Base-by-base conservation (phyloP, 2,329 filamentous ascomycete genomes). In the Daldinia sp. region DNA sequence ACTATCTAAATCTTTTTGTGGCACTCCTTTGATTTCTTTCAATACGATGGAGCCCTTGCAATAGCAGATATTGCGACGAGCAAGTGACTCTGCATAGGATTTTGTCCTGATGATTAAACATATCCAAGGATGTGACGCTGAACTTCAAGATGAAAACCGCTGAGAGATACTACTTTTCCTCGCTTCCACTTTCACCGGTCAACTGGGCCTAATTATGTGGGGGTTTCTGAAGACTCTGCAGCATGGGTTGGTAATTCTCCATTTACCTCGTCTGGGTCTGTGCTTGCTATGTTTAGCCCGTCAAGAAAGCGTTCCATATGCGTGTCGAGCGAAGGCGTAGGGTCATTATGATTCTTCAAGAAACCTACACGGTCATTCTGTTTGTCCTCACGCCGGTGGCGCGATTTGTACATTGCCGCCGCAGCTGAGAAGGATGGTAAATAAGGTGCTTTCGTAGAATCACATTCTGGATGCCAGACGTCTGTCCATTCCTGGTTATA, bases 401-500 rank as follows among this genome's bases (percentile, higher is more conserved):
- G 65, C 23, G 48, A 3, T 6, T 35, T 28, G 50, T 67, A 67
- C 6, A 4, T 9, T 6, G 3, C 13, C n/a, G 56, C 6, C 13
- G 65, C 60, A 12, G n/a, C 6, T 26, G 51, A 13, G 35, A 60
- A 60, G 10, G 6, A 5, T 10, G 48, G 48, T 20, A 63, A 12
- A 1, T 5, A 2, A 18, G 9, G 4, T 6, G 30, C 6, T 33
- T 33, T 33, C 30, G 6, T 10, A 33, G 6, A 6, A 33, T 33
- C 30, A 33, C 9, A 10, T 33, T 33, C 30, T 23, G 20, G 20
- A 10, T 33, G 6, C 30, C 30, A 33, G 4, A 33, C 28, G 33
- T 57, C 51, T 28, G 56, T 63, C 68, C 65, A 70, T n/a, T 70
- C 68, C 6, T 58, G 41, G 4, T 35, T 23, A 26, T 56, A 60